phyloP scores from a whole-genome alignment of 2,329 filamentous ascomycete genomes.

The Graphium sp. region DNA sequence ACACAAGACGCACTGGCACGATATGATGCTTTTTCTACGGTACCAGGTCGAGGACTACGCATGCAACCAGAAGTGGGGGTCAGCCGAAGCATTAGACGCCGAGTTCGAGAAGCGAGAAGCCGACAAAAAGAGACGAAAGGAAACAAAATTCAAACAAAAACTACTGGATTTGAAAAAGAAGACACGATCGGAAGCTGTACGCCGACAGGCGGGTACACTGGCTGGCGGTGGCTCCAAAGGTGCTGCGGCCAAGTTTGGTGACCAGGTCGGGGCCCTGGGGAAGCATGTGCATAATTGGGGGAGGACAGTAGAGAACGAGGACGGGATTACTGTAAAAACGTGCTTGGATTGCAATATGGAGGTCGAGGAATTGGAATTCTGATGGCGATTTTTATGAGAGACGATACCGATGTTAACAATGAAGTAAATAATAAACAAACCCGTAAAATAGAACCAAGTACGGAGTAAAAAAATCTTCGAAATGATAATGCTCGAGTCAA shows the following conservation, averaged over 20 bases:
- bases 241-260: conserved; percentile 54
- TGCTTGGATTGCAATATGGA: conserved; percentile 65
- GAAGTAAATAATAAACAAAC: neutral
- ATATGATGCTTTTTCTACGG: conserved; percentile 95
- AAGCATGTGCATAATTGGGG: conserved; percentile 87
- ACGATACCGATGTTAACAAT: neutral
- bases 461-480: neutral
- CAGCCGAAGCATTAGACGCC: conserved; percentile 64
- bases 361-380: conserved; percentile 60
- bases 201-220: conserved; percentile 53
- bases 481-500: too few species aligned
- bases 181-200: conserved; percentile 79
- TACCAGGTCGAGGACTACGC: conserved; percentile 93
- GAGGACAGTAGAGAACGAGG: conserved; percentile 47
- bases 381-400: conserved; percentile 4
- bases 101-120: conserved; percentile 69
- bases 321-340: conserved; percentile 66
- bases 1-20: conserved; percentile 90
- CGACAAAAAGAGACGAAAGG: conserved; percentile 73
- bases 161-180: conserved; percentile 82
- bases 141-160: conserved; percentile 82
- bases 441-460: neutral
- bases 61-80: conserved; percentile 81
- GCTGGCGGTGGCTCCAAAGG: too few species aligned
- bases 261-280: conserved; percentile 46